Base-by-base conservation (phyloP, 2,329 filamentous ascomycete species). In the Clonostachys rosea region DNA sequence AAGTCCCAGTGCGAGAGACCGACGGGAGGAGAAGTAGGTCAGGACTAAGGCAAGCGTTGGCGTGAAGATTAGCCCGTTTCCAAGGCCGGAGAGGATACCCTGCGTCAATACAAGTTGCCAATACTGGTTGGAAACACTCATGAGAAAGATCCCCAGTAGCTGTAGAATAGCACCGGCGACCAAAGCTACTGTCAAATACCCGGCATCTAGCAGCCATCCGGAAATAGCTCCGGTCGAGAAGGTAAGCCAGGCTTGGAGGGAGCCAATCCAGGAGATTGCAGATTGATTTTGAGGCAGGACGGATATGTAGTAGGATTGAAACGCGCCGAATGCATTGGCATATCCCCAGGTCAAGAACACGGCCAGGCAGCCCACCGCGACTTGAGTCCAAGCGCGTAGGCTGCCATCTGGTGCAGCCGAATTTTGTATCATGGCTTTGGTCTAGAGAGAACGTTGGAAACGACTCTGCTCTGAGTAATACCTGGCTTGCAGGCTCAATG, bases 21-120 rank as follows among this genome's bases (percentile, higher is more conserved):
- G 71, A 50, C 70, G 76, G 41, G 65, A 71, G 46, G 65, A 67
- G 57, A 87, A 88, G 55, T 88, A 89, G 11, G 84, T 84, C 5
- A 83, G 78, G 3, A 88, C 66, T 4, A 86, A 76, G 3, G 84
- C 79, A 33, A 89, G 73, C 40, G 76, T 71, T 0, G 86, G 81
- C 43, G 83, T 78, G 62, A 86, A 88, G 6, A 87, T 62, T 50
- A 73, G 79, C 4, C 84, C 85, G 50, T 78, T 76, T 2, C 79
- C 83, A 1, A 84, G 43, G 4, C 81, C 81, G 49, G 76, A 63
- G 50, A 73, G 76, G n/a, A 81, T 51, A 3, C 81, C 80, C 56
- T 83, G 79, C 0, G 76, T 65, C 1, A 84, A 62, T 33, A 83
- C 59, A 3, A 82, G 57, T 49, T 83, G 79, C 73, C 73, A 81